Evolutionary conservation across 2,329 filamentous ascomycete genomes (phyloP).

Genomic region (Chaetomium strumarium): DNA sequence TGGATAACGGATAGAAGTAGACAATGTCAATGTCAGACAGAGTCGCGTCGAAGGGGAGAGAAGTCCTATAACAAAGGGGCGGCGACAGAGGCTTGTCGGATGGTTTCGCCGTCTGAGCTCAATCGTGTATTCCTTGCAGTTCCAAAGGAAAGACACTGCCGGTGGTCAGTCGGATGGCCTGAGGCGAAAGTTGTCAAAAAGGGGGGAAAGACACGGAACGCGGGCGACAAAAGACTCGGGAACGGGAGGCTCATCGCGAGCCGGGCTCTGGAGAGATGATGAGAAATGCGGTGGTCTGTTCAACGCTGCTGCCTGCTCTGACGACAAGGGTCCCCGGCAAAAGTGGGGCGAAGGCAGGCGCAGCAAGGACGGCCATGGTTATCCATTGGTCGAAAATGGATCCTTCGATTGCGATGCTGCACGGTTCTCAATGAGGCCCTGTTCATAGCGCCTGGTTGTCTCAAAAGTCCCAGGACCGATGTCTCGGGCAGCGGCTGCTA

Average conservation of each 20-base stretch:
- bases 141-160: background rate
- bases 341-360: slow-evolving; percentile 22
- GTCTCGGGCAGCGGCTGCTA: slow-evolving; percentile 14
- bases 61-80: slow-evolving; percentile 17
- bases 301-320: slow-evolving; percentile 26
- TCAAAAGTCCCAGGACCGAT: slow-evolving; percentile 3
- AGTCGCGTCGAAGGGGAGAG: slow-evolving; percentile 14
- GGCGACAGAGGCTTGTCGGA: background rate
- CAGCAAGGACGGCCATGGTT: slow-evolving; percentile 12
- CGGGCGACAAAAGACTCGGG: slow-evolving; percentile 16
- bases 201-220: slow-evolving; percentile 5
- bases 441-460: slow-evolving; percentile 17
- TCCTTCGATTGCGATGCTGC: slow-evolving; percentile 21
- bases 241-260: slow-evolving; percentile 14
- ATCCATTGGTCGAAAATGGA: slow-evolving; percentile 20
- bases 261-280: slow-evolving; percentile 21
- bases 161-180: slow-evolving; percentile 17
- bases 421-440: slow-evolving; percentile 21
- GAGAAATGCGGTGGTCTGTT: slow-evolving; percentile 25
- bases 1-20: background rate
- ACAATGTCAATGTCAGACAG: slow-evolving; percentile 4
- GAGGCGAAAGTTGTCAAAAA: slow-evolving; percentile 17
- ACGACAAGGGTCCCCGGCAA: slow-evolving; percentile 15
- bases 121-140: background rate
- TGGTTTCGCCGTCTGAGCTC: background rate